Base-by-base conservation (phyloP, 306 rosid genomes). In the Cicer pinnatifidum region DNA sequence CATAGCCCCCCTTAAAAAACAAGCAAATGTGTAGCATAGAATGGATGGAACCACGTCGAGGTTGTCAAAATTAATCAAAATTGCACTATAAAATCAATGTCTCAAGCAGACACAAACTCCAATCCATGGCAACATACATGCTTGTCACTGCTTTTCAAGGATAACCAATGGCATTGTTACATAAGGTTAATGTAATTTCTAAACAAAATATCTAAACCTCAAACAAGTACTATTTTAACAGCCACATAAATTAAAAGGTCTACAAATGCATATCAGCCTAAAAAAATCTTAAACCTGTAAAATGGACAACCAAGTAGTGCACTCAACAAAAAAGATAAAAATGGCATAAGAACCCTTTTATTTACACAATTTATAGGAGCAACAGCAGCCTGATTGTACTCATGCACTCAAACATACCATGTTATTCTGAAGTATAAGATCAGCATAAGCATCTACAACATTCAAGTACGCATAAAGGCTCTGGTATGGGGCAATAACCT, bases 361-460 rank as follows among this genome's bases (percentile, higher is more conserved):
- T 45, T 53, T 46, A 35, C 76, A 72, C 57, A n/a, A 67, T 45
- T 44, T 15, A 67, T 17, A 67, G 46, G 57, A 69, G 61, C 8
- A 78, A 50, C 23, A 67, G 38, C 54, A 53, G 69, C 11, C 35
- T 48, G 76, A 46, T 53, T 75, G 16, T 69, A 77, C 57, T 52
- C 64, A 65, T 50, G 45, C 76, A 57, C 56, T n/a, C 40, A 20
- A 71, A 67, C 92, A 69, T 76, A 93, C 98, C 97, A 89, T 83
- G 16, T 82, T 83, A 82, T 89, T 85, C 79, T 91, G 96, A 83
- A 91, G 92, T 83, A 89, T 79, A 72, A 88, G 88, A 75, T 93
- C 98, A 73, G 80, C 75, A 83, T 86, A 93, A 70, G 98, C 96
- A 83, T 93, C 98, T 78, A 87, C 88, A 75, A 91, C 97, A 84